Evolutionary conservation across 306 rosid species (phyloP).

Genomic region (Glycine soja): DNA sequence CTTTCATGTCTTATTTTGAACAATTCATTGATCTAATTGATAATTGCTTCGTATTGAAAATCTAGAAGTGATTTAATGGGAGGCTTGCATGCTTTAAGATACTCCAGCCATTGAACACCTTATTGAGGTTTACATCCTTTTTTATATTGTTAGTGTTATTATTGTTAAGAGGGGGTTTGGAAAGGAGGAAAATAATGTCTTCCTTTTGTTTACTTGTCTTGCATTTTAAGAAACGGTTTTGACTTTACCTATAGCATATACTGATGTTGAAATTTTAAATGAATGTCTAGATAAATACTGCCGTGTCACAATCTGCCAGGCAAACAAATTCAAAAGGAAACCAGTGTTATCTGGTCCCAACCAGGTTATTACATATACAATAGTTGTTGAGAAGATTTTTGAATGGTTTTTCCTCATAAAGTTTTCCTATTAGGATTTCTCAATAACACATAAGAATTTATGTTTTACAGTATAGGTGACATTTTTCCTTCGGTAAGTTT

Average conservation of each 20-base stretch:
- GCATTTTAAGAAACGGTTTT: conserved; percentile 9
- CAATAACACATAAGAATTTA: conserved; percentile 45
- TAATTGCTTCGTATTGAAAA: no score
- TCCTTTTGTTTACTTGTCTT: conserved; percentile 35
- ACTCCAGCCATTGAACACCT: no score
- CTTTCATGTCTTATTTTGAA: no score
- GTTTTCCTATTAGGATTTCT: conserved; percentile 26
- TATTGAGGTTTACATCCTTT: no score
- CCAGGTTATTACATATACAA: conserved; percentile 63
- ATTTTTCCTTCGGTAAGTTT: conserved; percentile 83
- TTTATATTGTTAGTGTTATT: neutral
- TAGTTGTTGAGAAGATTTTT: conserved; percentile 25
- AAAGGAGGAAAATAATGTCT: conserved; percentile 18
- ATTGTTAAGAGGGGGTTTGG: conserved; percentile 1
- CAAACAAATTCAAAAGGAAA: conserved; percentile 73
- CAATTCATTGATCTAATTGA: no score
- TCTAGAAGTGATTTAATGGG: no score
- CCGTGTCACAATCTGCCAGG: conserved; percentile 68
- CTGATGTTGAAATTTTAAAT: conserved; percentile 46
- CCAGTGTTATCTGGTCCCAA: conserved; percentile 83
- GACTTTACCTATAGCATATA: neutral
- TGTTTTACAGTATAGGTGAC: conserved; percentile 67
- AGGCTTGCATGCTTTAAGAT: no score
- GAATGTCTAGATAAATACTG: conserved; percentile 68
- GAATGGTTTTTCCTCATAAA: conserved; percentile 5